Evolutionary conservation across 179 eudicot genomes (phyloP).

Genomic region (Patellifolia procumbens): DNA sequence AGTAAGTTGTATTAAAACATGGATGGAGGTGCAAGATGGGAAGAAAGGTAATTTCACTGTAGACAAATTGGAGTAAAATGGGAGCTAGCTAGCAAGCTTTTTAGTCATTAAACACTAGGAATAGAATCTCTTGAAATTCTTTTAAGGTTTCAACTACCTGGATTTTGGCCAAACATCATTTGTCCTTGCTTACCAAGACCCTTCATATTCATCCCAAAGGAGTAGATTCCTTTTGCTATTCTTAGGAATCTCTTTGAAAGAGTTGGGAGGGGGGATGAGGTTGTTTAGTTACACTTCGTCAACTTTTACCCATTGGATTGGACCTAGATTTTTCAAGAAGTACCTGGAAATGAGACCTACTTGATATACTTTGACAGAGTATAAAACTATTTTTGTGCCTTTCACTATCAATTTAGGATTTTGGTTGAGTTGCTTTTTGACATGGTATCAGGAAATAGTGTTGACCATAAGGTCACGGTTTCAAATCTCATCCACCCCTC

Average conservation of each 20-base stretch:
- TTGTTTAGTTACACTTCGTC: conserved; percentile 5
- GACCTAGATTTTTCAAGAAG: neutral
- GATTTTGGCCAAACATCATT: conserved; percentile 4
- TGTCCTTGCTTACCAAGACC: conserved; percentile 11
- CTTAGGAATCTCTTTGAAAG: neutral
- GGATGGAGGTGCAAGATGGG: neutral
- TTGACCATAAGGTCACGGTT: too few species aligned
- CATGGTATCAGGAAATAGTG: too few species aligned
- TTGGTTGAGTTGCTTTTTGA: too few species aligned
- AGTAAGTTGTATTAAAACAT: neutral
- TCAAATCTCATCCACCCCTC: too few species aligned
- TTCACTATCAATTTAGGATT: too few species aligned
- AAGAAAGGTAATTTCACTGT: neutral
- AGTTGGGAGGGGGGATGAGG: neutral
- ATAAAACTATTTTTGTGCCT: too few species aligned
- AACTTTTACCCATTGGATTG: neutral
- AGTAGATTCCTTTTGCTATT: conserved; percentile 22
- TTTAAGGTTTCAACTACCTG: neutral
- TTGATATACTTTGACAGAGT: neutral
- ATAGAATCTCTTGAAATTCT: neutral
- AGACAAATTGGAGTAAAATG: neutral
- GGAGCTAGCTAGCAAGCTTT: conserved; percentile 18
- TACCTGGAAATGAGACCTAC: neutral
- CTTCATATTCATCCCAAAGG: neutral
- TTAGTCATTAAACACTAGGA: conserved; percentile 9